phyloP scores from a whole-genome alignment of 768 basidiomycete species.

The Pulveroboletus frians region DNA sequence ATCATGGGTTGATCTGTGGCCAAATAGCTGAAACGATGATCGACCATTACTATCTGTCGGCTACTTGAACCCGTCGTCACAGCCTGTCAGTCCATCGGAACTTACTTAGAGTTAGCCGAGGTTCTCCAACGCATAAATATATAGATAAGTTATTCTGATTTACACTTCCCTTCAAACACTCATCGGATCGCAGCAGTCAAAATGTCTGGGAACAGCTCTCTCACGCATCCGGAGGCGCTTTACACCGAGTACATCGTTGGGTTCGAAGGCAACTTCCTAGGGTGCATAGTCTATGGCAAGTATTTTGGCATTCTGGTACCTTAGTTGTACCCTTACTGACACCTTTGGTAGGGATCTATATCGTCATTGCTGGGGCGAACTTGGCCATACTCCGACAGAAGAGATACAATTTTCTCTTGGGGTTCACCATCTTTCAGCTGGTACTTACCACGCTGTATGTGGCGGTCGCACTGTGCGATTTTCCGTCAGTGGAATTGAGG shows the following conservation, averaged over 20 bases:
- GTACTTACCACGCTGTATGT: slow-evolving; percentile 18
- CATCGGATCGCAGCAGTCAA: not conserved
- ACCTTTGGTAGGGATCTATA: slow-evolving; percentile 3
- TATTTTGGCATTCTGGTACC: too few species aligned
- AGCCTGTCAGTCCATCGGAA: too few species aligned
- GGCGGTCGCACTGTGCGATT: slow-evolving; percentile 14
- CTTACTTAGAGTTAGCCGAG: too few species aligned
- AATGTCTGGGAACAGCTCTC: slow-evolving; percentile 15
- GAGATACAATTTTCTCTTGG: slow-evolving; percentile 14
- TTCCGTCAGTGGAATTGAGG: slow-evolving; percentile 7
- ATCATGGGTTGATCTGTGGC: too few species aligned
- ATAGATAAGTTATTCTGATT: too few species aligned
- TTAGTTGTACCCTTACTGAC: not conserved
- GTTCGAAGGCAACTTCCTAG: slow-evolving; percentile 18
- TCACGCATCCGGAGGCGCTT: slow-evolving; percentile 5
- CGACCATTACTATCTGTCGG: too few species aligned
- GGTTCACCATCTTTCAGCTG: slow-evolving; percentile 13
- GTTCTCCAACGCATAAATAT: too few species aligned
- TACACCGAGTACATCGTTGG: slow-evolving; percentile 19
- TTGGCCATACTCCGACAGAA: slow-evolving; percentile 12
- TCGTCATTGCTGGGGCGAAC: too few species aligned
- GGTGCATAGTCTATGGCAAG: slow-evolving; percentile 17
- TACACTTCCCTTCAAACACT: not conserved
- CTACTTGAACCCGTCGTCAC: too few species aligned
- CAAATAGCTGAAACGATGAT: too few species aligned